A percentile compares a stretch with the other conserved stretches of the same genome.
phyloP scores from a whole-genome alignment of 305 asterid species.

The Fraxinus ornus region DNA sequence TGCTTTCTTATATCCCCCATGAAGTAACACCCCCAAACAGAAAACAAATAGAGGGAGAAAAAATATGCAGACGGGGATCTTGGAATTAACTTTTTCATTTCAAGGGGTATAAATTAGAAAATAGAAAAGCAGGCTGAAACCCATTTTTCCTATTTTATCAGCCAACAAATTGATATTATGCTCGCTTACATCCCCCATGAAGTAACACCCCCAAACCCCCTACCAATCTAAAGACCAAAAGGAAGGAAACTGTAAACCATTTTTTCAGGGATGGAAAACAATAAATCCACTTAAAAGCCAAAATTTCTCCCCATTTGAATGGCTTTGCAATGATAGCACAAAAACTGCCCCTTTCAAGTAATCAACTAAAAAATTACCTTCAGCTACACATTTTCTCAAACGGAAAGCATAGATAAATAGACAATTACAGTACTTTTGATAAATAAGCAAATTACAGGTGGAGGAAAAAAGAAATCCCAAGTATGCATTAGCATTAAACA shows the following conservation, averaged over 20 bases:
- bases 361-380: background rate
- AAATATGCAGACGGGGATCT: background rate
- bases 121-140: background rate
- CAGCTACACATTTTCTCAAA: background rate
- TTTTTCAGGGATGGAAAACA: background rate
- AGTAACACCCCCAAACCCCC: background rate
- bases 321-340: background rate
- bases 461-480: background rate
- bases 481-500: background rate
- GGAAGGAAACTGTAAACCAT: background rate
- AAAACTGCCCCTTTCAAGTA: background rate
- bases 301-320: background rate
- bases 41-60: background rate
- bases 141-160: background rate
- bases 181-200: background rate
- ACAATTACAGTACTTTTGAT: background rate
- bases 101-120: background rate
- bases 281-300: background rate
- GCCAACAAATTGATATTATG: background rate
- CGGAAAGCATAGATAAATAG: background rate
- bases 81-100: background rate
- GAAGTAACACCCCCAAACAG: background rate
- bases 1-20: background rate
- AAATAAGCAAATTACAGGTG: background rate
- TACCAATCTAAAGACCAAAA: background rate